Evolutionary conservation across 441 rosid species (phyloP).

Genomic region (Pelargonium fulgidum): DNA sequence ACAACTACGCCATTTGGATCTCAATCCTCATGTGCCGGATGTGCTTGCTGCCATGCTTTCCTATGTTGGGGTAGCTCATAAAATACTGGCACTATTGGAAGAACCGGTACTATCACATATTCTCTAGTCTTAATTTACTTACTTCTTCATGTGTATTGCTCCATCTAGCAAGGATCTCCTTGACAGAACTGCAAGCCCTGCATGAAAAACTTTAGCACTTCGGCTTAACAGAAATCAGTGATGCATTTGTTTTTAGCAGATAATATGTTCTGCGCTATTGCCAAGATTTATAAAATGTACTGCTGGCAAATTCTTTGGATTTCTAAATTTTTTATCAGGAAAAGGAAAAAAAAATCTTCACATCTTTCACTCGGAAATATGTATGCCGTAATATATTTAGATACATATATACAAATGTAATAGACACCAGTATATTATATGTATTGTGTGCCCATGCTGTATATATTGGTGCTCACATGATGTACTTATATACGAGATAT

Average conservation of each 20-base stretch:
- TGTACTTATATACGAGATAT: neutral
- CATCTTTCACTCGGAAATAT: neutral
- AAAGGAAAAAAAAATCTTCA: neutral
- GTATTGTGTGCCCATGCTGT: neutral
- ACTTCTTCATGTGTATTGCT: neutral
- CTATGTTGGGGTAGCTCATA: constrained; percentile 74
- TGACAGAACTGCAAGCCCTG: neutral
- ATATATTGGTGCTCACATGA: no score
- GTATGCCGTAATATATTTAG: neutral
- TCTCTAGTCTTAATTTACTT: constrained; percentile 8
- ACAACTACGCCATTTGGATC: constrained; percentile 85
- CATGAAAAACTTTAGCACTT: neutral
- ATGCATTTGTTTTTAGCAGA: neutral
- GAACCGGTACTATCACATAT: constrained; percentile 63
- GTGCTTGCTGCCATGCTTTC: constrained; percentile 98
- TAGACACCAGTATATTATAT: neutral
- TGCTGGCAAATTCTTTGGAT: neutral
- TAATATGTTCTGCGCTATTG: neutral
- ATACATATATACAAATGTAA: neutral
- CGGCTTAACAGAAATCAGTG: neutral
- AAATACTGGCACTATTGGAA: constrained; percentile 74
- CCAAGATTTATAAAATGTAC: neutral
- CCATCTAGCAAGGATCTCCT: neutral
- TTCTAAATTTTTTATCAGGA: no score
- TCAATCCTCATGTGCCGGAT: constrained; percentile 79